Conservation (phyloP, 2,329 filamentous ascomycete species). For the Pseudopyricularia javanii region DNA sequence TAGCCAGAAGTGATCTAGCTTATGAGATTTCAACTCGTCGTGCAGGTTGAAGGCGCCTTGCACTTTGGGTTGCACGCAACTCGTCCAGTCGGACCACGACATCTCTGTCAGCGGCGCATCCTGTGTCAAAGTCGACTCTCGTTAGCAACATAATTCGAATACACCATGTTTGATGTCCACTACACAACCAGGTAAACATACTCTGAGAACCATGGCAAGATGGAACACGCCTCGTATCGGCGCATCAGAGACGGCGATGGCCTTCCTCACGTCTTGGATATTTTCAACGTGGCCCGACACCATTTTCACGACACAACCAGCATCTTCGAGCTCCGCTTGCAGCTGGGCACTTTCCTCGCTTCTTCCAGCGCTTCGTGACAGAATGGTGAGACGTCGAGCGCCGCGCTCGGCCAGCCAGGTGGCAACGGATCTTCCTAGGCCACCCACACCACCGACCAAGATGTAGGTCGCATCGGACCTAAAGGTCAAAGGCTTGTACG, state of each 20-base stretch:
- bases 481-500: background rate
- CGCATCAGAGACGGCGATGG: slow-evolving; percentile 5
- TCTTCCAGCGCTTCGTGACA: slow-evolving; percentile 18
- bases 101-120: slow-evolving; percentile 12
- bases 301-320: slow-evolving; percentile 9
- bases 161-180: too few relatives aligned
- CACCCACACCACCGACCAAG: background rate
- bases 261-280: slow-evolving; percentile 6
- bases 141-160: too few relatives aligned
- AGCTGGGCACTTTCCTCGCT: slow-evolving; percentile 7
- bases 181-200: too few relatives aligned
- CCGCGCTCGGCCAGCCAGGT: slow-evolving; percentile 20
- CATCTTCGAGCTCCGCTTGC: slow-evolving; percentile 9
- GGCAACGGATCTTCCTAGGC: background rate
- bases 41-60: slow-evolving; percentile 25
- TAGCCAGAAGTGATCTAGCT: slow-evolving; percentile 4
- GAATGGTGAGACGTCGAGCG: slow-evolving; percentile 22
- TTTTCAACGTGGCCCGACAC: slow-evolving; percentile 9
- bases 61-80: slow-evolving; percentile 26
- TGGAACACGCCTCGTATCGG: slow-evolving; percentile 13
- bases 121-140: background rate
- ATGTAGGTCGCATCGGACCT: background rate
- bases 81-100: slow-evolving; percentile 15
- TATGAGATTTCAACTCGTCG: slow-evolving; percentile 8
- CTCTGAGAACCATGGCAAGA: slow-evolving; percentile 11